Evolutionary conservation across 495 filamentous ascomycete genomes (phyloP), one percentile per base, ranked within the genome.

Genomic region (Neurospora terricola): DNA sequence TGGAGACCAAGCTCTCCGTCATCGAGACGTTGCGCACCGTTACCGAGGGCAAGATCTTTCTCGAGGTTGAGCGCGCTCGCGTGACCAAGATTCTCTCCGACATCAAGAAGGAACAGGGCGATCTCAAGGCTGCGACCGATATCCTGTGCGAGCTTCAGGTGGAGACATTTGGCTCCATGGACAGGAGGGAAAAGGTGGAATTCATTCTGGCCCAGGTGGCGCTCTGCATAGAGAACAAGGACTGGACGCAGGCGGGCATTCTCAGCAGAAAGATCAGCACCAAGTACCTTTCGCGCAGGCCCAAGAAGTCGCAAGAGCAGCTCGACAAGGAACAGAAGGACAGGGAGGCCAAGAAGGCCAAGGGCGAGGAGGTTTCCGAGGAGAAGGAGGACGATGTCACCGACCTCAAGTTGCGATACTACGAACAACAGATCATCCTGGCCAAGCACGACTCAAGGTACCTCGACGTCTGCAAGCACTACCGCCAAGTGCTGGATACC

Each of bases 21-120:
- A 98, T 99, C 75, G 94, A 98, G 82, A 97, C 95, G 1, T 83
- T 99, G 77, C 90, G 96, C 73, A 98, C 96, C 38, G 94, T 99
- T 74, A 99, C 96, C 34, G 96, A 99, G 82, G 96, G 96, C 83
- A 99, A 99, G 93, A 98, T 99, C 78, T 99, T 98, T 77, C 94
- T 99, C 77, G 96, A 99, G 86, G 96, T 99, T 30, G 96, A 99
- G 85, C 89, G 96, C 74, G 96, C 96, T 76, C 93, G 96, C 77
- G 91, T 98, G 69, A 99, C 96, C 73, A 92, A 91, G 76, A 96
- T 97, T 74, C 86, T 99, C 21, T 97, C 96, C 69, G 89, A 97
- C 82, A 98, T 99, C 87, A 98, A 97, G 87, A 97, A 97, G 81
- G 82, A 91, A 70, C 93, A 98, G 83, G 95, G 94, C 70, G 94